phyloP scores from a whole-genome alignment of 352 stramenopile species.

The Pythium scleroteichum region DNA sequence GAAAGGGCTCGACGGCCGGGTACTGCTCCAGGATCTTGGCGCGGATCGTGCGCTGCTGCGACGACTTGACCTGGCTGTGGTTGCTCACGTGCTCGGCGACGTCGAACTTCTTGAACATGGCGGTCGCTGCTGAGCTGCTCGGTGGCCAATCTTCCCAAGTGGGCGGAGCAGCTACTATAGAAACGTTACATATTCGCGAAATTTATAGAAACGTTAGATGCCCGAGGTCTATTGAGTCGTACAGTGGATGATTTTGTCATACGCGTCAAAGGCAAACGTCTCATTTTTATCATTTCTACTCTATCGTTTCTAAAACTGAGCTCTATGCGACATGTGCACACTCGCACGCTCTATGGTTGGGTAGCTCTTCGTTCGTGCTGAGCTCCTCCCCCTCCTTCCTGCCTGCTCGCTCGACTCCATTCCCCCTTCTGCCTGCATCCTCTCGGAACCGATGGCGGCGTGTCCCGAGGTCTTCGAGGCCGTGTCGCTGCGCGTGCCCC shows the following conservation, averaged over 20 bases:
- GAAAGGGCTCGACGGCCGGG: conserved; percentile 83
- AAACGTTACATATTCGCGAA: no score
- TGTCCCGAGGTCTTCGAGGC: conserved; percentile 27
- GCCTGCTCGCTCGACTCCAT: background rate
- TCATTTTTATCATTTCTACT: no score
- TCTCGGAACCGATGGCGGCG: conserved; percentile 24
- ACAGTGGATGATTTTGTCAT: background rate
- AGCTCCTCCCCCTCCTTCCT: background rate
- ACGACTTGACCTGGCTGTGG: conserved; percentile 97
- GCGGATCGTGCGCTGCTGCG: conserved; percentile 95
- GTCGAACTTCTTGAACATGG: conserved; percentile 96
- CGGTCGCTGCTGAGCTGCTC: no score
- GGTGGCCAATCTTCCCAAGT: no score
- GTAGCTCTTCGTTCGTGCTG: background rate
- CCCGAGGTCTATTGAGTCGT: background rate
- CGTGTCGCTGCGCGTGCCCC: conserved; percentile 68
- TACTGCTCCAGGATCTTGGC: conserved; percentile 94
- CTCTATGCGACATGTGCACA: conserved; percentile 23
- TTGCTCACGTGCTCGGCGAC: conserved; percentile 93
- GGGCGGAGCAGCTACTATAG: no score
- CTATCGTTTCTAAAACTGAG: conserved; percentile 24
- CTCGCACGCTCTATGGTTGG: background rate
- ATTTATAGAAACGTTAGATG: conserved; percentile 14
- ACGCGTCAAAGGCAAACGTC: no score
- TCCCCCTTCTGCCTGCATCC: background rate